A percentile compares a stretch with the other conserved stretches of the same genome.
These are phyloP conservation scores for Fusarium stilboides DNA, from an alignment of 2,329 filamentous ascomycete species.

Conservation along the genomic window DNA sequence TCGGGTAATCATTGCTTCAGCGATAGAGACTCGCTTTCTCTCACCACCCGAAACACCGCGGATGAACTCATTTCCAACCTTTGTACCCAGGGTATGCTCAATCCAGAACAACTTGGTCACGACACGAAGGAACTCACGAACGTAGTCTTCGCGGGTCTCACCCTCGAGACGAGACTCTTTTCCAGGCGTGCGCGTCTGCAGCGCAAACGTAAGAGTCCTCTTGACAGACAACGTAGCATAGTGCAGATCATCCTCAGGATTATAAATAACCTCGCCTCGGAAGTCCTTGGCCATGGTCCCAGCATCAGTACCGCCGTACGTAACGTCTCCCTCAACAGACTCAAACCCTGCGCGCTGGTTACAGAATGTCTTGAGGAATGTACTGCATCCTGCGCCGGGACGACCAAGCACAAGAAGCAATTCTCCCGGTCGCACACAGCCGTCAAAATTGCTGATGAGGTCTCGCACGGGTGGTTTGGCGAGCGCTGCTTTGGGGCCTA, in stretches of 20 bases:
- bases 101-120: constrained; percentile 81
- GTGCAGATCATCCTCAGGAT: constrained; percentile 78
- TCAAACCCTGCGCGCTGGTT: constrained; percentile 78
- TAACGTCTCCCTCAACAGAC: constrained; percentile 74
- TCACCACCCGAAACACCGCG: constrained; percentile 75
- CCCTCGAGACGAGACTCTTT: constrained; percentile 67
- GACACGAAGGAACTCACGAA: constrained; percentile 69
- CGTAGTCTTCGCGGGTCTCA: constrained; percentile 70
- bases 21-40: constrained; percentile 82
- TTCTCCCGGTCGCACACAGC: constrained; percentile 79
- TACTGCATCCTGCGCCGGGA: constrained; percentile 79
- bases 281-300: constrained; percentile 67
- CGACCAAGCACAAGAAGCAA: constrained; percentile 78
- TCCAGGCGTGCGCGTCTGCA: constrained; percentile 73
- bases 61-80: constrained; percentile 79
- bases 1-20: constrained; percentile 73
- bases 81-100: constrained; percentile 77
- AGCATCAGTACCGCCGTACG: constrained; percentile 68
- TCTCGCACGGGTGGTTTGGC: constrained; percentile 73
- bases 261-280: constrained; percentile 75
- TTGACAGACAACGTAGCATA: constrained; percentile 79
- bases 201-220: constrained; percentile 76
- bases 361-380: constrained; percentile 78
- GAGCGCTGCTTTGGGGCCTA: constrained; percentile 65
- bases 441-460: constrained; percentile 75